Conservation (phyloP, 148 eudicot genomes). For the Selenicereus undatus region DNA sequence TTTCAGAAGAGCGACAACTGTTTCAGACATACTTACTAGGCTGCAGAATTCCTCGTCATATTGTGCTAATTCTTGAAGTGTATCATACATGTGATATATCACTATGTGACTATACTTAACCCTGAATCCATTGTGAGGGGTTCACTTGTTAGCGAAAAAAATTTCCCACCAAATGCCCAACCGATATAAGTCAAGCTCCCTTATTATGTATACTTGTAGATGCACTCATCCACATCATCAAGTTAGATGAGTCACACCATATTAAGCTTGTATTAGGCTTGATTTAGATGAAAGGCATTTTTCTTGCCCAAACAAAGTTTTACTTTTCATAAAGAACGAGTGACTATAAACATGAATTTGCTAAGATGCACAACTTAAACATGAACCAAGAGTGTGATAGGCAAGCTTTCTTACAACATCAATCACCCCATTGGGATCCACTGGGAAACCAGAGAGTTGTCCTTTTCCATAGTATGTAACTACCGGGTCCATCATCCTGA, state of each 20-base stretch:
- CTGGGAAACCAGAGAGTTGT: conserved; percentile 82
- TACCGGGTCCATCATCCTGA: conserved; percentile 98
- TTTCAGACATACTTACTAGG: not conserved
- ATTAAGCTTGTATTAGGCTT: not conserved
- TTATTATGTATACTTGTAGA: not conserved
- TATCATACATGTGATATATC: too few relatives aligned
- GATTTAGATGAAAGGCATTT: not conserved
- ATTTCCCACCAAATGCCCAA: not conserved
- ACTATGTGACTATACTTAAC: not conserved
- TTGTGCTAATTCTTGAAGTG: not conserved
- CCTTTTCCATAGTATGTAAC: conserved; percentile 88
- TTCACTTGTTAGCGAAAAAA: not conserved
- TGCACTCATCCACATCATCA: not conserved
- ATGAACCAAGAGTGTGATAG: not conserved
- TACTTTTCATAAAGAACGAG: not conserved
- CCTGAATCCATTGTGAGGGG: not conserved
- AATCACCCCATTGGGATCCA: conserved; percentile 81
- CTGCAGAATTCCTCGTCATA: not conserved
- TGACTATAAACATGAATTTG: not conserved
- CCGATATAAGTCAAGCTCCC: not conserved
- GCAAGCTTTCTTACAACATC: conserved; percentile 64
- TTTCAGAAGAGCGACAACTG: not conserved
- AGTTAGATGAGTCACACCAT: not conserved
- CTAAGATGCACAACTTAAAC: conserved; percentile 13
- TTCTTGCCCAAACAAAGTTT: not conserved